A percentile compares a stretch with the other conserved stretches of the same genome.
phyloP scores from a whole-genome alignment of 305 asterid species.

The Fraxinus velutina region DNA sequence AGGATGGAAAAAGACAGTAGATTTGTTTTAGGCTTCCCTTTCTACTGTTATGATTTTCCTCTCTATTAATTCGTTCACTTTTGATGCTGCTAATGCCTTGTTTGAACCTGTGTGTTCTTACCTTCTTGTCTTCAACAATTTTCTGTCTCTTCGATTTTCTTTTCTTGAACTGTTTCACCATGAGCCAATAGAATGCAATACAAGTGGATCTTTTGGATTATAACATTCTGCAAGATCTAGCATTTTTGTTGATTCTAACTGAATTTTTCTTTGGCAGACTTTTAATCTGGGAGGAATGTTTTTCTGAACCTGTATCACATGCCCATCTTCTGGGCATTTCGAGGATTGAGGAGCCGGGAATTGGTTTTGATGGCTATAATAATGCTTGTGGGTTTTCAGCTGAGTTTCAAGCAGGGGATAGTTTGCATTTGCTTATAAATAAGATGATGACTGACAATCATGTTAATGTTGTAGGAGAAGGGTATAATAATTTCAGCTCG shows the following conservation, averaged over 20 bases:
- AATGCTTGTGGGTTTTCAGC: constrained; percentile 28
- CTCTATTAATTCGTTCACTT: constrained; percentile 29
- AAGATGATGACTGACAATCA: constrained; percentile 63
- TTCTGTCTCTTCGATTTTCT: constrained; percentile 11
- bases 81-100: constrained; percentile 37
- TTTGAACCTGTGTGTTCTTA: constrained; percentile 34
- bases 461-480: constrained; percentile 61
- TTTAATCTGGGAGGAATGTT: constrained; percentile 73
- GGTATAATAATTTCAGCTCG: constrained; percentile 35
- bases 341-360: constrained; percentile 28
- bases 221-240: constrained; percentile 8
- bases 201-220: not conserved
- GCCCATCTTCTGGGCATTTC: constrained; percentile 26
- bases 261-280: constrained; percentile 41
- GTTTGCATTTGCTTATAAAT: constrained; percentile 48
- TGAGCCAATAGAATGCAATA: not conserved
- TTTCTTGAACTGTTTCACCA: not conserved
- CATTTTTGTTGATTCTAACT: constrained; percentile 11
- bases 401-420: constrained; percentile 34
- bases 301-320: constrained; percentile 34
- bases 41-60: constrained; percentile 32
- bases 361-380: constrained; percentile 32
- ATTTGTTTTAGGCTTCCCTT: constrained; percentile 33
- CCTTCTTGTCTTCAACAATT: constrained; percentile 26
- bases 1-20: constrained; percentile 18